Percentiles rank a stretch among this genome's conserved stretches.
Conservation (phyloP, 1,284 basidiomycete species). For the Ustilago nuda region DNA sequence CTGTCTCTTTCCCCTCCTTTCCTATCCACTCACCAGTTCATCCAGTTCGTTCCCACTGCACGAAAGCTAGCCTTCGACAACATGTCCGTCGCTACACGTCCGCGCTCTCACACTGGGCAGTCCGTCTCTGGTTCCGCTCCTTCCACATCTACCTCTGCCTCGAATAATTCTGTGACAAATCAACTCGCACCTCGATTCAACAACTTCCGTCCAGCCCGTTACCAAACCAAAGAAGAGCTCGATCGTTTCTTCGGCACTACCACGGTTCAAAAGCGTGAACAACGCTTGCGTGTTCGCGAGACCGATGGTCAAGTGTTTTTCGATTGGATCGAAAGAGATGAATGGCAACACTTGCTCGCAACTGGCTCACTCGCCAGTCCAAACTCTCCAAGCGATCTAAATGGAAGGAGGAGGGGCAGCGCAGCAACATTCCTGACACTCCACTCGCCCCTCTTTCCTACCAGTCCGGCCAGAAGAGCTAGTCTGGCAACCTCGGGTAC, state of each 20-base stretch:
- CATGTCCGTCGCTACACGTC: slow-evolving; percentile 28
- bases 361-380: slow-evolving; percentile 10
- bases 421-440: slow-evolving; percentile 22
- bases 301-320: slow-evolving; percentile 47
- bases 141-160: neutral
- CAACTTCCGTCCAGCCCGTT: slow-evolving; percentile 51
- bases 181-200: slow-evolving; percentile 6
- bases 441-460: slow-evolving; percentile 12
- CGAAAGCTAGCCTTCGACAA: neutral
- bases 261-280: slow-evolving; percentile 35
- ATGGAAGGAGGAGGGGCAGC: slow-evolving; percentile 19
- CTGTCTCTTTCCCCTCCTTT: neutral
- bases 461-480: slow-evolving; percentile 14
- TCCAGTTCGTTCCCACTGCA: neutral
- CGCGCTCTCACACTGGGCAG: slow-evolving; percentile 6
- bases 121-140: slow-evolving; percentile 5
- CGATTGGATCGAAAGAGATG: slow-evolving; percentile 45
- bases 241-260: slow-evolving; percentile 55
- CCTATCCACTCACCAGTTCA: neutral
- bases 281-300: slow-evolving; percentile 40
- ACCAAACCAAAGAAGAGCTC: slow-evolving; percentile 50
- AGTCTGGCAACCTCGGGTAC: slow-evolving; percentile 2
- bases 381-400: neutral
- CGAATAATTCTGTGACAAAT: neutral
- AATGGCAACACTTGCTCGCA: slow-evolving; percentile 34